Conservation (phyloP, 2,329 filamentous ascomycete genomes). For the Aspergillus terreus region DNA sequence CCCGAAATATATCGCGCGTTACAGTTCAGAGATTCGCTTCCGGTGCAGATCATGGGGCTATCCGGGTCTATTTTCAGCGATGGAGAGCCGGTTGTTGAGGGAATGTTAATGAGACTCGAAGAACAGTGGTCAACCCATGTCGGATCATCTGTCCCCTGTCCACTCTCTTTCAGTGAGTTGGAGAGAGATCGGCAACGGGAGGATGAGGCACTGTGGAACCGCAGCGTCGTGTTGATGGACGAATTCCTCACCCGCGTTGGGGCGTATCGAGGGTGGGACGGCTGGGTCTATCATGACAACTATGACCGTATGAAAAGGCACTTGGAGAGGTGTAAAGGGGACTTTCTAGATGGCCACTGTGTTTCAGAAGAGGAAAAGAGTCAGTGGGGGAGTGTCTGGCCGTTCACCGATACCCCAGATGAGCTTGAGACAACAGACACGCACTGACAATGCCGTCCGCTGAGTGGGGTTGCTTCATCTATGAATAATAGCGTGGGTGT, state of each 20-base stretch:
- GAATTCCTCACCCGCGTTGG: neutral
- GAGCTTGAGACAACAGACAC: too few species aligned
- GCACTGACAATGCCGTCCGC: too few species aligned
- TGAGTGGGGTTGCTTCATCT: too few species aligned
- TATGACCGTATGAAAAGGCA: neutral
- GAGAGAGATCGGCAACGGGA: neutral
- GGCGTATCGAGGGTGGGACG: constrained; percentile 1
- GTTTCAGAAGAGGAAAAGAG: neutral
- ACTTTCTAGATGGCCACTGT: neutral
- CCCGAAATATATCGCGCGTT: neutral
- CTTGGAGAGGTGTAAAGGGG: neutral
- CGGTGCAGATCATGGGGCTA: neutral
- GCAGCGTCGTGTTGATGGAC: constrained; percentile 1
- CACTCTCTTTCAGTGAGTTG: neutral
- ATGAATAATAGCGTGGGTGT: neutral
- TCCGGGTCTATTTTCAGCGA: constrained; percentile 2
- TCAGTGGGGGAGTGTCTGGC: neutral
- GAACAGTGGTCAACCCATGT: neutral
- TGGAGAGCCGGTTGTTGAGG: constrained; percentile 6
- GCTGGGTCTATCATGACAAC: constrained; percentile 1
- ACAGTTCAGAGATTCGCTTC: neutral
- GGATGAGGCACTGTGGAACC: neutral
- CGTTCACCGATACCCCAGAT: neutral
- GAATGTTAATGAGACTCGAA: neutral
- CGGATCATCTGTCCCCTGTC: neutral